Evolutionary conservation across 352 stramenopile species (phyloP).

Genomic region (Pythium biforme): DNA sequence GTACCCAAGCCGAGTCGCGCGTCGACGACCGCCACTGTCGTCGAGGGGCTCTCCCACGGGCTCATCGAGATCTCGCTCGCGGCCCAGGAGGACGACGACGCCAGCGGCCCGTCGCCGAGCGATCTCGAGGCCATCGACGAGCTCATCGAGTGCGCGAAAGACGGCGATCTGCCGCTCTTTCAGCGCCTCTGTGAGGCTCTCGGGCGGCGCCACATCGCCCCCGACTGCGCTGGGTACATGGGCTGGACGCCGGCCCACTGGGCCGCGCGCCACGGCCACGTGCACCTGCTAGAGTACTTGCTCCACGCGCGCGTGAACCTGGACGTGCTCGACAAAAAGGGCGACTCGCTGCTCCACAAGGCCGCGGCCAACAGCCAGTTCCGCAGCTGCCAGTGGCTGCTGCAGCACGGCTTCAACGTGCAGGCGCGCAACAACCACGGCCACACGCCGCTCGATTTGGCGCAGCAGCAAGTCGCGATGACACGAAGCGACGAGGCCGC

Average conservation of each 20-base stretch:
- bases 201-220: conserved; percentile 36
- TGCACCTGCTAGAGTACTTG: conserved; percentile 65
- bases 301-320: conserved; percentile 49
- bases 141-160: conserved; percentile 64
- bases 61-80: conserved; percentile 69
- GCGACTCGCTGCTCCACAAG: conserved; percentile 74
- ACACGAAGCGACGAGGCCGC: conserved; percentile 35
- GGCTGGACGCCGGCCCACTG: conserved; percentile 77
- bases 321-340: conserved; percentile 60
- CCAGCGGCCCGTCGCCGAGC: conserved; percentile 13
- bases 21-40: background rate
- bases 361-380: conserved; percentile 73
- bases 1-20: background rate
- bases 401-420: conserved; percentile 64
- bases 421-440: conserved; percentile 68
- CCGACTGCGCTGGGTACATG: conserved; percentile 62
- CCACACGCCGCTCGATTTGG: conserved; percentile 56
- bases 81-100: conserved; percentile 9
- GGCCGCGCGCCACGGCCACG: conserved; percentile 63
- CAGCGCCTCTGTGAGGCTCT: conserved; percentile 44
- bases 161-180: conserved; percentile 52
- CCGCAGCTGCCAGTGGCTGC: conserved; percentile 59
- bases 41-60: conserved; percentile 10
- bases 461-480: conserved; percentile 44
- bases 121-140: conserved; percentile 55